Evolutionary conservation across 306 rosid species (phyloP), one percentile per base, ranked within the genome.

Genomic region (Lathyrus sativus): DNA sequence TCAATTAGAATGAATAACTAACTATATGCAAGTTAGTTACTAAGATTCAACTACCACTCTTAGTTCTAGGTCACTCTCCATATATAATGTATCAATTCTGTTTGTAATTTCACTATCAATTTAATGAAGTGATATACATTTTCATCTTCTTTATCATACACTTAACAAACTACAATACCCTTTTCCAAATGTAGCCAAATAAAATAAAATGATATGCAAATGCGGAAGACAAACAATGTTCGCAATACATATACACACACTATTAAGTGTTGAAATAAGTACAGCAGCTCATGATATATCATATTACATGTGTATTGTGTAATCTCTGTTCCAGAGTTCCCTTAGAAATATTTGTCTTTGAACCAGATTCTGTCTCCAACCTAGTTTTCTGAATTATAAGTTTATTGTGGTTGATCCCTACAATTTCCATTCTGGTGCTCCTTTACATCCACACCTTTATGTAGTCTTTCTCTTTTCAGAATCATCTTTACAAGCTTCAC

Each of bases 331-430:
- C 4, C 35, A 5, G 15, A 3, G 9, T 11, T 51, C 55, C 59
- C 48, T 22, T 37, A 4, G 22, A 14, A 48, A 48, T 44, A 44
- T 7, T 15, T 48, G 11, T 10, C 37, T 67, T 49, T 41, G 66
- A 55, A 53, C 50, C 56, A 26, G 57, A 75, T 28, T 67, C 49
- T 50, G 28, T 24, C 51, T 33, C 19, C 1, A 28, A 3, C 39
- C 39, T 12, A 57, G 44, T 55, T 58, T 59, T 22, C 22, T 54
- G 22, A 28, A 33, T 6, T 19, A 41, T 31, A 49, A 12, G 7
- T 74, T 50, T 61, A 54, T n/a, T 19, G 42, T 69, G 61, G 60
- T 29, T 9, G 67, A 44, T 57, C 17, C n/a, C 11, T 22, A 50
- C 15, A 41, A 62, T 24, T 5, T 22, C 3, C 73, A 28, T 43